These are phyloP conservation scores for Plicaturopsis crispa DNA, from an alignment of 768 basidiomycete species.

Conservation along the genomic window DNA sequence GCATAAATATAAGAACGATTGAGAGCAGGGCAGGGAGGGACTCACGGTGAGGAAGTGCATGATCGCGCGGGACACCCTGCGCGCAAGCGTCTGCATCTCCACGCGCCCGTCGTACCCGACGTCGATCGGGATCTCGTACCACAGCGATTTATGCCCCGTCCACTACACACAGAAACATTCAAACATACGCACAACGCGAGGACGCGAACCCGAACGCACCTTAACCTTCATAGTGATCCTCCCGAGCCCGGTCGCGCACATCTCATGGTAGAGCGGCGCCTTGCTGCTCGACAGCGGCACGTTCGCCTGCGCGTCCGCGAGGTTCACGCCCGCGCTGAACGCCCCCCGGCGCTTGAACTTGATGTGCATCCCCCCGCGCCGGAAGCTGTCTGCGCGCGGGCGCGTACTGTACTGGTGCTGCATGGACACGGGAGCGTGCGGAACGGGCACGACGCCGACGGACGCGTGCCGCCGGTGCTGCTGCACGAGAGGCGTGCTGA, in stretches of 20 bases:
- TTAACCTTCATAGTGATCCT: slow-evolving; percentile 56
- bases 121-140: slow-evolving; percentile 70
- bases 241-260: slow-evolving; percentile 54
- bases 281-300: slow-evolving; percentile 55
- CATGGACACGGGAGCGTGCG: slow-evolving; percentile 24
- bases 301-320: slow-evolving; percentile 63
- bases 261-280: slow-evolving; percentile 53
- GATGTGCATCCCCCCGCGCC: slow-evolving; percentile 42
- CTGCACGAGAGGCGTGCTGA: slow-evolving; percentile 25
- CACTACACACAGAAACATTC: slow-evolving; percentile 41
- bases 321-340: slow-evolving; percentile 54
- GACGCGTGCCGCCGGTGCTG: slow-evolving; percentile 42
- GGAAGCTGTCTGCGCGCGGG: slow-evolving; percentile 30
- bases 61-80: slow-evolving; percentile 63
- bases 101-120: slow-evolving; percentile 58
- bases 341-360: slow-evolving; percentile 73
- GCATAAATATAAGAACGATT: no score
- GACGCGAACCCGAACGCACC: no score
- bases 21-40: no score
- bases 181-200: no score
- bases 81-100: slow-evolving; percentile 57
- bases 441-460: slow-evolving; percentile 33
- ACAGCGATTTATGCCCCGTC: slow-evolving; percentile 62
- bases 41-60: slow-evolving; percentile 68
- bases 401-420: no score